Evolutionary conservation across 1,284 basidiomycete species (phyloP).

Genomic region (Gomphus sp.): DNA sequence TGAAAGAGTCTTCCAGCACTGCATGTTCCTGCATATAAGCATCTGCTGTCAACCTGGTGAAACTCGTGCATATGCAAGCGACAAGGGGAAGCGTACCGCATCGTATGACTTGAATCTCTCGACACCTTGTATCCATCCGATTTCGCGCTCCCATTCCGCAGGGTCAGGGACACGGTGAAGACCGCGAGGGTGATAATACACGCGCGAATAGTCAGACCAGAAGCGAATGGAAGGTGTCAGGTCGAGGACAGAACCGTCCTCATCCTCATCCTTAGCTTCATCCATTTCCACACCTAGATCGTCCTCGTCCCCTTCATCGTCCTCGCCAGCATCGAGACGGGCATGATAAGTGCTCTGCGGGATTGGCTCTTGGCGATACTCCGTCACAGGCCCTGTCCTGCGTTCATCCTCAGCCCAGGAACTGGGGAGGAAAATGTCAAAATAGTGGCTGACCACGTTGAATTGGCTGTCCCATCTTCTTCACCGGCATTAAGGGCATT

Average conservation of each 20-base stretch:
- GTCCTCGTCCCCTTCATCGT: constrained; percentile 17
- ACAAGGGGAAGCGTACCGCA: constrained; percentile 28
- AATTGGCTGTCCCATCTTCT: constrained; percentile 20
- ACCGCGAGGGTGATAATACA: constrained; percentile 56
- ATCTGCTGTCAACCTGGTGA: not conserved
- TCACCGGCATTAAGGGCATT: constrained; percentile 30
- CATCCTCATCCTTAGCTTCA: constrained; percentile 14
- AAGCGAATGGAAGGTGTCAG: constrained; percentile 34
- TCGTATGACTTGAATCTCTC: constrained; percentile 45
- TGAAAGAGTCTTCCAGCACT: constrained; percentile 57
- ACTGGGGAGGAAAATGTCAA: not conserved
- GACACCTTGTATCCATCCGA: constrained; percentile 47
- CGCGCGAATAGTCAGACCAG: constrained; percentile 73
- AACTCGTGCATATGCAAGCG: not conserved
- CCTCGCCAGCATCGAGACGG: constrained; percentile 28
- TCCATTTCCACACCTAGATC: not conserved
- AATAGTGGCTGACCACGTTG: constrained; percentile 21
- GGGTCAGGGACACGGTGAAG: constrained; percentile 53
- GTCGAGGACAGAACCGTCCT: constrained; percentile 13
- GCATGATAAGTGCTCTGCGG: constrained; percentile 47
- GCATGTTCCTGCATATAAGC: constrained; percentile 33
- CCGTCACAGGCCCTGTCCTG: constrained; percentile 44
- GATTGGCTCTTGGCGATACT: constrained; percentile 45
- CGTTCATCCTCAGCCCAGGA: not conserved
- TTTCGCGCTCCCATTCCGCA: constrained; percentile 43